Conservation (phyloP, 441 rosid genomes). For the Erodium moschatum region DNA sequence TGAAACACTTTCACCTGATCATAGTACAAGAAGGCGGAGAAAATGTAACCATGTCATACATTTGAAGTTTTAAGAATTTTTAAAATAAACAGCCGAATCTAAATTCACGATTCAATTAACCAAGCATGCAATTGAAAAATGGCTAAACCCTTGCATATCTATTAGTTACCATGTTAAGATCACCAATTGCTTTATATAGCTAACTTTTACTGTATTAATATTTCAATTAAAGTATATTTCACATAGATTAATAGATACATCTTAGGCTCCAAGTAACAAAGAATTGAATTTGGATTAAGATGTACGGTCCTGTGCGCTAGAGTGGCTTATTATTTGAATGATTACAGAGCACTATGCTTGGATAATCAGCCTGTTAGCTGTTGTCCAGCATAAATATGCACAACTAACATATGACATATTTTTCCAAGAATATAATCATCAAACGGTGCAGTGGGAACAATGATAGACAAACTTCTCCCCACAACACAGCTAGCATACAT, state of each 20-base stretch:
- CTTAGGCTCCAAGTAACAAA: not conserved
- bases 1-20: not conserved
- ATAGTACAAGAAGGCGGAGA: not conserved
- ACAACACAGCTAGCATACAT: not conserved
- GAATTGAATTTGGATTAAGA: not conserved
- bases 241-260: not conserved
- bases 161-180: not conserved
- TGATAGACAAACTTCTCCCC: not conserved
- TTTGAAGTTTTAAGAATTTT: not conserved
- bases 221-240: not conserved
- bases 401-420: not conserved
- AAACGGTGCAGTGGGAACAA: not conserved
- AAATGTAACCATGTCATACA: not conserved
- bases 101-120: not conserved
- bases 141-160: not conserved
- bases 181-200: not conserved
- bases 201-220: not conserved
- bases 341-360: not conserved
- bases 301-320: not conserved
- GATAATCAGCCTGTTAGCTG: not conserved
- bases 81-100: not conserved
- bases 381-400: not conserved
- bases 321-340: constrained; percentile 2
- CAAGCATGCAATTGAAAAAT: not conserved
- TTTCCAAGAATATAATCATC: not conserved